Conservation (phyloP, 495 filamentous ascomycete species). For the Penicillium subrubescens region DNA sequence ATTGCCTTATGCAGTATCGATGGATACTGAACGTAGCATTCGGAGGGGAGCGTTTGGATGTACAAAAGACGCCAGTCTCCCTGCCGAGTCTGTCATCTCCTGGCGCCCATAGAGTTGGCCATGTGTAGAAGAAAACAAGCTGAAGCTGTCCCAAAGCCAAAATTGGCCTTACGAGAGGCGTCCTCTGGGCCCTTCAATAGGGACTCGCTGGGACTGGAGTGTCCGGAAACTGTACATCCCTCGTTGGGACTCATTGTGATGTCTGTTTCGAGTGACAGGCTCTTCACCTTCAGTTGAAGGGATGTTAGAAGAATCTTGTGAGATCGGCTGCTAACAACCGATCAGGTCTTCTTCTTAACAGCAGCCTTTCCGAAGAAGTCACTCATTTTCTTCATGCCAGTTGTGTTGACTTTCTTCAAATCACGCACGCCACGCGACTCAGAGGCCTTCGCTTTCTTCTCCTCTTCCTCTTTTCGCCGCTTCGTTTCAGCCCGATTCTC, state of each 20-base stretch:
- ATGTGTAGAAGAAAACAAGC: not conserved
- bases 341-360: constrained; percentile 41
- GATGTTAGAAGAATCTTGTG: not conserved
- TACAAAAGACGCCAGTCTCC: not conserved
- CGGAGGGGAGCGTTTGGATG: not conserved
- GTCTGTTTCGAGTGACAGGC: not conserved
- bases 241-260: not conserved
- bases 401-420: constrained; percentile 84
- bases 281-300: not conserved
- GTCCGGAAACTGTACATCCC: not conserved
- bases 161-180: not conserved
- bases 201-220: not conserved
- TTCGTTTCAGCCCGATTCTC: constrained; percentile 58
- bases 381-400: constrained; percentile 96
- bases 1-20: not conserved
- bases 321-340: not conserved
- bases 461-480: constrained; percentile 71
- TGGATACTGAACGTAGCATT: not conserved
- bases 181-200: not conserved
- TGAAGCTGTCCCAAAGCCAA: not conserved
- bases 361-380: constrained; percentile 81
- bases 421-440: constrained; percentile 75
- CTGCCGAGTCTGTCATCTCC: not conserved
- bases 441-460: constrained; percentile 69
- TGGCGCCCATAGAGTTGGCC: not conserved